These are phyloP conservation scores for Cladosporium sp. DNA, from an alignment of 2,329 filamentous ascomycete species.

Conservation along the genomic window DNA sequence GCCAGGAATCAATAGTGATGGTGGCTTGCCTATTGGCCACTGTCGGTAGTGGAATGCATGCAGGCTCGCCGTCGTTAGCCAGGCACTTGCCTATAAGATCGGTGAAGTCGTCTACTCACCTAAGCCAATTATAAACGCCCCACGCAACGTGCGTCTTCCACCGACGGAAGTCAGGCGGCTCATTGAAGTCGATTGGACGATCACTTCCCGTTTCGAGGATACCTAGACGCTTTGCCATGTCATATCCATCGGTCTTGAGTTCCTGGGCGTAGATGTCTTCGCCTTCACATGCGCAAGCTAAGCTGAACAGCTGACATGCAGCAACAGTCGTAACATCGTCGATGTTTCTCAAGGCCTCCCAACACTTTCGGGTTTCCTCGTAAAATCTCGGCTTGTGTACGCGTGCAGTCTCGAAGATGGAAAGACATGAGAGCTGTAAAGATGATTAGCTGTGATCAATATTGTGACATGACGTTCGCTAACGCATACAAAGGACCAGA, in stretches of 20 bases:
- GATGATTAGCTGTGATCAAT: no score
- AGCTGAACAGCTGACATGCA: background rate
- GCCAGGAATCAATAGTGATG: background rate
- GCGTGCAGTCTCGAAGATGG: background rate
- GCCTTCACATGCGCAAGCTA: conserved; percentile 1
- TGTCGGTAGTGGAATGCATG: background rate
- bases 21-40: background rate
- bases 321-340: background rate
- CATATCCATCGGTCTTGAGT: background rate
- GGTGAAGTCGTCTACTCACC: background rate
- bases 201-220: background rate
- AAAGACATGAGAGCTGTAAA: background rate
- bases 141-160: background rate
- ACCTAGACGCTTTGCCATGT: background rate
- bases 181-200: no score
- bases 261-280: background rate
- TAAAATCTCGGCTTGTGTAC: background rate
- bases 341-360: background rate
- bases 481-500: background rate
- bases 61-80: background rate
- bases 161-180: background rate
- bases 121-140: background rate
- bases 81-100: no score
- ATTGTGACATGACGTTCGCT: no score
- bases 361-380: background rate